A percentile compares a stretch with the other conserved stretches of the same genome.
Conservation (phyloP, 148 eudicot species). For the Camellia japonica region DNA sequence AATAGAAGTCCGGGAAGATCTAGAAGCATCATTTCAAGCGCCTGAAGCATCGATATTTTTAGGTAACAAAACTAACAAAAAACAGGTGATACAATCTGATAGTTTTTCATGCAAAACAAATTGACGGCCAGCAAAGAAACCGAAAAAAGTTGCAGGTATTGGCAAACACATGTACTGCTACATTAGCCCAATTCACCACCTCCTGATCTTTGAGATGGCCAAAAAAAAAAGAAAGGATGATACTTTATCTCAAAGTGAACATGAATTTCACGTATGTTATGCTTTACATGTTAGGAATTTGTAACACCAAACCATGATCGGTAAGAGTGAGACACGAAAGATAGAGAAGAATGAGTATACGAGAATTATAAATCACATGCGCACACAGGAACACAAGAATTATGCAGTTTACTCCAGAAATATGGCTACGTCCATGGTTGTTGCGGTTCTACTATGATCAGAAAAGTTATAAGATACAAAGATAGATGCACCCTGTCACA, state of each 20-base stretch:
- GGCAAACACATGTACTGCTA: neutral
- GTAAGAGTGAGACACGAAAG: no score
- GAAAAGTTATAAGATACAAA: no score
- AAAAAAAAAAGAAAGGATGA: neutral
- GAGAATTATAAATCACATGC: no score
- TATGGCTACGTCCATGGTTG: no score
- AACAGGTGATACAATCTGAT: neutral
- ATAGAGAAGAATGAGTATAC: no score
- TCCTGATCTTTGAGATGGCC: neutral
- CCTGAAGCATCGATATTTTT: slow-evolving; percentile 28
- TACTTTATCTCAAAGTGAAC: neutral
- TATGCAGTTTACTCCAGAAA: no score
- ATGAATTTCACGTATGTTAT: neutral
- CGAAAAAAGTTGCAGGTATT: neutral
- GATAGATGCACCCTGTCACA: no score
- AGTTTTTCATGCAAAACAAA: neutral
- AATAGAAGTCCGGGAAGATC: slow-evolving; percentile 80
- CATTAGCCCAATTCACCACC: neutral
- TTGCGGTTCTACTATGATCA: no score
- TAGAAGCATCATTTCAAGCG: slow-evolving; percentile 49
- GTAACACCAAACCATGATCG: no score
- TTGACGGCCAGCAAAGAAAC: neutral
- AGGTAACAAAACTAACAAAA: neutral
- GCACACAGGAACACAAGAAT: no score
- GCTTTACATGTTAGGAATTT: no score